These are phyloP conservation scores for Penicillium canariense DNA, from an alignment of 495 filamentous ascomycete genomes.

Conservation along the genomic window DNA sequence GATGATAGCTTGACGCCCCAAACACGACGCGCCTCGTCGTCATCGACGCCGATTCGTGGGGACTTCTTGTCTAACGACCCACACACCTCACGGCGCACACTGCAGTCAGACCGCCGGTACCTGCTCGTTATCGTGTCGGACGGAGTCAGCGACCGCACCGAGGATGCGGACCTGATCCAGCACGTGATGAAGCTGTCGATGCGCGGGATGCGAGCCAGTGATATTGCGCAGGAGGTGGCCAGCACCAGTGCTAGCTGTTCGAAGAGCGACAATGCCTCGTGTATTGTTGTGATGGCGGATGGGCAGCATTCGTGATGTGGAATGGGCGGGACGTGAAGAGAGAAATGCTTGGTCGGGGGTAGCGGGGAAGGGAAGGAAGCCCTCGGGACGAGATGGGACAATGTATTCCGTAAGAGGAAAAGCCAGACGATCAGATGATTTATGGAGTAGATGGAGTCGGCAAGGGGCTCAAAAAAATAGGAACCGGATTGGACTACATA, in stretches of 20 bases:
- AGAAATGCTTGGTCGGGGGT: no score
- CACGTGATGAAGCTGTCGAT: conserved; percentile 35
- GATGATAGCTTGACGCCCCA: neutral
- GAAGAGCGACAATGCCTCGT: conserved; percentile 36
- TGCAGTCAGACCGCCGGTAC: conserved; percentile 29
- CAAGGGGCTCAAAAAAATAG: no score
- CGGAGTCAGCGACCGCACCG: conserved; percentile 31
- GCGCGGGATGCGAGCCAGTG: conserved; percentile 30
- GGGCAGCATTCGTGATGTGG: conserved; percentile 22
- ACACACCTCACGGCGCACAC: conserved; percentile 23
- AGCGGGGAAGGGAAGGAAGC: neutral
- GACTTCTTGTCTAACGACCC: conserved; percentile 38
- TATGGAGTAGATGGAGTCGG: no score
- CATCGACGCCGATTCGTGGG: conserved; percentile 22
- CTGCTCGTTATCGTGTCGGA: conserved; percentile 33
- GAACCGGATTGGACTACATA: no score
- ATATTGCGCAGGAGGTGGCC: conserved; percentile 32
- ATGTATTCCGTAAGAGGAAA: no score
- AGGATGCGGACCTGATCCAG: conserved; percentile 31
- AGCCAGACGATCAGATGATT: no score
- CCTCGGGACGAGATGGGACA: no score
- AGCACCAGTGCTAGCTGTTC: conserved; percentile 11
- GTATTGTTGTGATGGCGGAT: conserved; percentile 34
- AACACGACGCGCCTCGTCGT: conserved; percentile 20
- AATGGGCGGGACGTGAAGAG: neutral